Conservation (phyloP, 2,329 filamentous ascomycete species). For the Myotisia sp. region DNA sequence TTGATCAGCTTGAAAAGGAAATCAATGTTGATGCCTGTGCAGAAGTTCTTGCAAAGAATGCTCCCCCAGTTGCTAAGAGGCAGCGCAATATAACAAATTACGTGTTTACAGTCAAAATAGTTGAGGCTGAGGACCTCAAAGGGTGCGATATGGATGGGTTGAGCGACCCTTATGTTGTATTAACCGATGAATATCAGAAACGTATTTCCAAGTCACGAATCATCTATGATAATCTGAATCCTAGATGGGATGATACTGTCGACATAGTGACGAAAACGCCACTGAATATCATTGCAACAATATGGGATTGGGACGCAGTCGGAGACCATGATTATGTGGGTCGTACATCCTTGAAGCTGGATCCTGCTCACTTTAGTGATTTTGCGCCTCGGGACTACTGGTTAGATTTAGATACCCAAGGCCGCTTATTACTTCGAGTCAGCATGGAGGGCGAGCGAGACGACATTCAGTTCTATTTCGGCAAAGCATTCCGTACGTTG, state of each 20-base stretch:
- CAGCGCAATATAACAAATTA: constrained; percentile 67
- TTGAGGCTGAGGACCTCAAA: constrained; percentile 93
- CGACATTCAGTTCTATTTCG: constrained; percentile 97
- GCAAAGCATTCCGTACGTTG: constrained; percentile 85
- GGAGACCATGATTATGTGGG: constrained; percentile 97
- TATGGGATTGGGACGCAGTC: constrained; percentile 97
- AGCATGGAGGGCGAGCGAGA: constrained; percentile 98
- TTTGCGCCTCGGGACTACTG: constrained; percentile 94
- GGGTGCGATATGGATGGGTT: constrained; percentile 91
- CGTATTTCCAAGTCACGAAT: constrained; percentile 87
- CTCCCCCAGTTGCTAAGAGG: constrained; percentile 55
- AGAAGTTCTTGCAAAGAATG: constrained; percentile 58
- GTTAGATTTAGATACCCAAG: constrained; percentile 93
- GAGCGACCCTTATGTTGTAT: constrained; percentile 92
- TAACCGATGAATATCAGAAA: constrained; percentile 96
- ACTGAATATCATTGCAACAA: constrained; percentile 86
- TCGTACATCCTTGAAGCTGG: constrained; percentile 91
- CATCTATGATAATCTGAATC: constrained; percentile 78
- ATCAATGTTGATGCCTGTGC: constrained; percentile 90
- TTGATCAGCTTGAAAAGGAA: constrained; percentile 76
- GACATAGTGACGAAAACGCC: constrained; percentile 88
- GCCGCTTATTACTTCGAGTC: constrained; percentile 71
- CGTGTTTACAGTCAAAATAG: constrained; percentile 96
- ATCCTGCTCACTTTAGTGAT: constrained; percentile 92
- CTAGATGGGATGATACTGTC: constrained; percentile 92